Evolutionary conservation across 2,329 filamentous ascomycete species (phyloP).

Genomic region (Xylariaceae sp.): DNA sequence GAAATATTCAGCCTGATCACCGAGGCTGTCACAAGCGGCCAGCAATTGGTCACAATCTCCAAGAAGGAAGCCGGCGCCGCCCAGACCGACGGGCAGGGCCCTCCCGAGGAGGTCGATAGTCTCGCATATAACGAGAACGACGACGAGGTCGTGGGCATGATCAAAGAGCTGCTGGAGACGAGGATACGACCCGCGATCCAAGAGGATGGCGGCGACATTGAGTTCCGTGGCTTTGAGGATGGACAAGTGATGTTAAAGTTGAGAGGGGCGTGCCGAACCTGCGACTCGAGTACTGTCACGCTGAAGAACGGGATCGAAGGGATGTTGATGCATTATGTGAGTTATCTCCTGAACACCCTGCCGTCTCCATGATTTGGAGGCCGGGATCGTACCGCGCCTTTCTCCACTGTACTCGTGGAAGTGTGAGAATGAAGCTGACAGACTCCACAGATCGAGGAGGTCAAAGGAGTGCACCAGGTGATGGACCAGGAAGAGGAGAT

Average conservation of each 20-base stretch:
- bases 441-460: slow-evolving; percentile 78
- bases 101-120: slow-evolving; percentile 56
- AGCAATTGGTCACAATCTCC: slow-evolving; percentile 67
- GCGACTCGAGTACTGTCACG: slow-evolving; percentile 93
- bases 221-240: slow-evolving; percentile 82
- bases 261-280: slow-evolving; percentile 87
- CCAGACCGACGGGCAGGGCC: slow-evolving; percentile 23
- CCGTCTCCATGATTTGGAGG: no score
- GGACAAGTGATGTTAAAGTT: slow-evolving; percentile 83
- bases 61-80: slow-evolving; percentile 45
- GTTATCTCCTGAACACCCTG: no score
- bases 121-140: slow-evolving; percentile 84
- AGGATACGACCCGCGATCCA: slow-evolving; percentile 92
- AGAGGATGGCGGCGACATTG: slow-evolving; percentile 95
- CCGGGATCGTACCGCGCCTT: no score
- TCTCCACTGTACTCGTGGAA: no score
- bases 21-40: slow-evolving; percentile 78
- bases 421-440: slow-evolving; percentile 19
- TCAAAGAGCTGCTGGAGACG: slow-evolving; percentile 94
- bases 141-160: slow-evolving; percentile 93
- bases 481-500: slow-evolving; percentile 89
- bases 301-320: slow-evolving; percentile 97
- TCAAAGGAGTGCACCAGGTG: slow-evolving; percentile 85
- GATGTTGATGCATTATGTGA: slow-evolving; percentile 94
- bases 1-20: slow-evolving; percentile 95